Evolutionary conservation across 805 yeast species (phyloP), one percentile per base, ranked within the genome.

Genomic region (Teunomyces aglyptinius): DNA sequence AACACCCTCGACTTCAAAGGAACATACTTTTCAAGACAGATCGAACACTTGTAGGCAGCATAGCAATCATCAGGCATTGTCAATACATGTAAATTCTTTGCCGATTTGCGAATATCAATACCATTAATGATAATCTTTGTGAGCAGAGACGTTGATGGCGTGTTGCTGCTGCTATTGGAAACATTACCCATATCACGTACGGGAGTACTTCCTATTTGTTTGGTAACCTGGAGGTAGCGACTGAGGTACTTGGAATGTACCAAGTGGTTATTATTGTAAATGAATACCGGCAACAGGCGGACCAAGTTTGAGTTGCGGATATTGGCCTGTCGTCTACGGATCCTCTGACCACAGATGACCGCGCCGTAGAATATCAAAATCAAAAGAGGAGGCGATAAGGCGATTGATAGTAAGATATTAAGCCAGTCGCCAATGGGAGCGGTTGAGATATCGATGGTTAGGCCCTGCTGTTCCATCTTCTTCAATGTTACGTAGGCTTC

Each of bases 1-100:
- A 81, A 67, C 15, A 82, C 80, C 41, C 68, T 65, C 18, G 78
- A 68, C 46, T 64, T 66, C 27, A 79, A 71, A 12, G 76, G 74
- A 8, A 65, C 61, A 54, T 76, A 82, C 50, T 70, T 75, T 39
- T 77, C 85, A 35, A 82, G 68, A 53, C 87, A 82, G 19, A 82
- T 81, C 19, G 80, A 77, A 56, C 87, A 82, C 59, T 79, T 82
- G 50, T 68, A 77, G 1, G 82, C 63, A 1, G 77, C 73, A 41
- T 53, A 68, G 47, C 64, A 68, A 53, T 68, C 71, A 29, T 57
- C 50, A 5, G 69, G 66, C 15, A 67, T 58, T 3, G 64, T 49
- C 19, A 67, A 43, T 5, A 64, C 52, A 45, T 57, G 52, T 2
- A 46, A 34, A 8, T 27, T 41, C 10, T 36, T 41, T 5, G 56